phyloP scores from a whole-genome alignment of 2,329 filamentous ascomycete species.

The Xylaria arbuscula region DNA sequence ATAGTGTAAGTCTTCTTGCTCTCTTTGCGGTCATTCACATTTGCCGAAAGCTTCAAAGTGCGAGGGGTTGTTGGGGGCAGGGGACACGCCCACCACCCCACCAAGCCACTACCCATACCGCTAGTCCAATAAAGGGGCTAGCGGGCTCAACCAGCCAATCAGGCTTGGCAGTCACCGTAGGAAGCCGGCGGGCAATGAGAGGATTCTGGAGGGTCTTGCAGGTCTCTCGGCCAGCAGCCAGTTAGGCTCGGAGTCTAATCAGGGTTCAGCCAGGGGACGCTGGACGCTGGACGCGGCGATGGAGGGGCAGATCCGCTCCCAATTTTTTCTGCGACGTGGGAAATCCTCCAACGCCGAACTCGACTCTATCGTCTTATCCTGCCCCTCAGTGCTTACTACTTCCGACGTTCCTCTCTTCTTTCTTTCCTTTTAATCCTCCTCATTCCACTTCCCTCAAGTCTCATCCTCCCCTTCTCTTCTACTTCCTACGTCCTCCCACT shows the following conservation, averaged over 20 bases:
- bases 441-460: slow-evolving; percentile 40
- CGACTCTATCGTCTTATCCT: slow-evolving; percentile 33
- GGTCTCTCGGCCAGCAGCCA: slow-evolving; percentile 29
- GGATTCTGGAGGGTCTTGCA: slow-evolving; percentile 26
- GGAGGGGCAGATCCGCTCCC: slow-evolving; percentile 35
- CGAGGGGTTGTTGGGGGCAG: slow-evolving; percentile 38
- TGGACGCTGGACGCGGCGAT: slow-evolving; percentile 17
- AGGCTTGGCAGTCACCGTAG: slow-evolving; percentile 38
- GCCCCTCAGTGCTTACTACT: slow-evolving; percentile 42
- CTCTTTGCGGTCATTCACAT: slow-evolving; percentile 34
- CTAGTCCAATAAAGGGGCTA: slow-evolving; percentile 36
- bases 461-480: slow-evolving; percentile 28
- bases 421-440: slow-evolving; percentile 40
- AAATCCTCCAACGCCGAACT: slow-evolving; percentile 30
- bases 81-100: slow-evolving; percentile 33
- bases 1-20: background rate
- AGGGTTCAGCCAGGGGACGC: slow-evolving; percentile 27
- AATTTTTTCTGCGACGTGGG: slow-evolving; percentile 35
- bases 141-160: slow-evolving; percentile 33
- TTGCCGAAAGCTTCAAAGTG: slow-evolving; percentile 42
- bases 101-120: slow-evolving; percentile 15
- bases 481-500: slow-evolving; percentile 20
- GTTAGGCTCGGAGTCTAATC: slow-evolving; percentile 25
- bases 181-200: slow-evolving; percentile 38
- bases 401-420: slow-evolving; percentile 39